A percentile compares a stretch with the other conserved stretches of the same genome.
Conservation (phyloP, 306 rosid genomes). For the Castanea sativa region DNA sequence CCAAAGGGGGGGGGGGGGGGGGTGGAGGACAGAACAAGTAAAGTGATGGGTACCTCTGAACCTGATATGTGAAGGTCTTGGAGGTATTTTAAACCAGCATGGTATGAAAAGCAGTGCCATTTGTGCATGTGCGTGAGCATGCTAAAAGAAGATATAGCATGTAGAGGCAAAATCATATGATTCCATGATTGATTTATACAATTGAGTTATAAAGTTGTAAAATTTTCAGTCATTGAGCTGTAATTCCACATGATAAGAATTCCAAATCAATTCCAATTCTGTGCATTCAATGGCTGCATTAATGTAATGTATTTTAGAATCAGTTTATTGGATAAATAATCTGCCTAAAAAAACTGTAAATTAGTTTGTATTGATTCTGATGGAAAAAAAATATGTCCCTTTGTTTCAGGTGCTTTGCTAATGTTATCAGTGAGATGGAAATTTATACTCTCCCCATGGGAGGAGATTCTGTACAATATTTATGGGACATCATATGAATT, state of each 20-base stretch:
- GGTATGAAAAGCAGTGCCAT: too few species aligned
- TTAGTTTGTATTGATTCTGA: background rate
- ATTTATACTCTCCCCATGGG: background rate
- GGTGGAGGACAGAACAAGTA: too few species aligned
- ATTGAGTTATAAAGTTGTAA: background rate
- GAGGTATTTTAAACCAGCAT: background rate
- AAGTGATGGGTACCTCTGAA: background rate
- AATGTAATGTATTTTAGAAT: background rate
- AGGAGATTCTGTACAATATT: background rate
- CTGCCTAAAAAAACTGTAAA: background rate
- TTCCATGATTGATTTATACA: background rate
- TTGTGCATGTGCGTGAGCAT: background rate
- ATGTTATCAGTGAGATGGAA: conserved; percentile 15
- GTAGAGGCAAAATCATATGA: background rate
- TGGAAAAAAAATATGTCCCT: background rate
- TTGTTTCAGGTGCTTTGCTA: conserved; percentile 12
- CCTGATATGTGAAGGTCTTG: background rate
- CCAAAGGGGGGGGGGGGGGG: accelerated
- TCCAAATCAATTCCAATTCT: background rate
- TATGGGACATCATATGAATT: conserved; percentile 10
- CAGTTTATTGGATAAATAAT: background rate
- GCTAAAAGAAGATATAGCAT: background rate
- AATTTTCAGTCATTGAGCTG: background rate
- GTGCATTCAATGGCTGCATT: background rate
- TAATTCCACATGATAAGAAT: background rate